These are phyloP conservation scores for Aegilops speltoides DNA, from an alignment of 176 grass and related monocot genomes.

Conservation along the genomic window DNA sequence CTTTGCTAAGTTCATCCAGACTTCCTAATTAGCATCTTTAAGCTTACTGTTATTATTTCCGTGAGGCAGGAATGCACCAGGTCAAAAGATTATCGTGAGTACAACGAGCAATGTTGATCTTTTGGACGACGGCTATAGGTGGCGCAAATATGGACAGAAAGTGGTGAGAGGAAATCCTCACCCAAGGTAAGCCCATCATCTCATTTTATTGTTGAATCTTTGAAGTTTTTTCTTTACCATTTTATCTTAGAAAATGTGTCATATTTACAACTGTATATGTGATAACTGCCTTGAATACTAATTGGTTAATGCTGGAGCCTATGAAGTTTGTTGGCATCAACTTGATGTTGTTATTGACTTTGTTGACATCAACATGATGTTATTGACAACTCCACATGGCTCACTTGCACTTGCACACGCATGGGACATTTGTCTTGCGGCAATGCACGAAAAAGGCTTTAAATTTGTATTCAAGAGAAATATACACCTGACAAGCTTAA, in stretches of 20 bases:
- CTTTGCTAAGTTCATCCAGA: background rate
- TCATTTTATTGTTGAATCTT: background rate
- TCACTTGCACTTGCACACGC: background rate
- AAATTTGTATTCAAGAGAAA: background rate
- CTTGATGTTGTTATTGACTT: background rate
- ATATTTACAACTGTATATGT: background rate
- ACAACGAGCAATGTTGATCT: slow-evolving; percentile 76
- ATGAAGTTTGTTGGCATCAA: background rate
- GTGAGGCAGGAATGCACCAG: slow-evolving; percentile 19
- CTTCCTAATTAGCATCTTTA: background rate
- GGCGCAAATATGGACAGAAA: slow-evolving; percentile 76
- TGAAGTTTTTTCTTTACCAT: background rate
- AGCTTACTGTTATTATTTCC: background rate
- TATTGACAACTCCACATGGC: background rate
- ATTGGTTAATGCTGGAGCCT: background rate
- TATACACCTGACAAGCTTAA: background rate
- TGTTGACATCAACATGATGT: background rate
- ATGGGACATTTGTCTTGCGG: background rate
- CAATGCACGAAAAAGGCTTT: background rate
- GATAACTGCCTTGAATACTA: background rate
- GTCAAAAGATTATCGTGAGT: slow-evolving; percentile 68
- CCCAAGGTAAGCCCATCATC: slow-evolving; percentile 43
- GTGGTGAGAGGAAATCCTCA: slow-evolving; percentile 57
- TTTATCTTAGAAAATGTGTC: background rate
- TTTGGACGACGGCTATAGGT: slow-evolving; percentile 73